Conservation (phyloP, 2,329 filamentous ascomycete genomes). For the Fusarium buharicum region DNA sequence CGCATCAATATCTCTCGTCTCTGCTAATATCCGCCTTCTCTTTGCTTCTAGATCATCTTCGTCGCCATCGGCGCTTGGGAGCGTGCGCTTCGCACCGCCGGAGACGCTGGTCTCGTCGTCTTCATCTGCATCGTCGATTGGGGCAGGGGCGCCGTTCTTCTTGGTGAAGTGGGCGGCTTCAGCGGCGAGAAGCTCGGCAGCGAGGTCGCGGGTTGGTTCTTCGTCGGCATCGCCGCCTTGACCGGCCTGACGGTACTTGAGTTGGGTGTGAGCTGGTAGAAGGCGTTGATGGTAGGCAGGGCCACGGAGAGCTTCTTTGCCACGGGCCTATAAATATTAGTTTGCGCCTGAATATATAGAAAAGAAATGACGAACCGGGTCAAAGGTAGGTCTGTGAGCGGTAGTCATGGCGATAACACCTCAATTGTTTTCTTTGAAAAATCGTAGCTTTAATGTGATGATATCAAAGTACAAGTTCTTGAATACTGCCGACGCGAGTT, state of each 20-base stretch:
- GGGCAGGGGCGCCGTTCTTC: slow-evolving; percentile 67
- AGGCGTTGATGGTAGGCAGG: slow-evolving; percentile 96
- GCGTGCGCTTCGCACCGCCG: slow-evolving; percentile 69
- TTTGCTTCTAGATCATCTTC: slow-evolving; percentile 81
- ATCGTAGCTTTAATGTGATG: slow-evolving; percentile 3
- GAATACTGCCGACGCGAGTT: slow-evolving; percentile 4
- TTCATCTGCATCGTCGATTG: slow-evolving; percentile 61
- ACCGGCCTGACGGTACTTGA: slow-evolving; percentile 88
- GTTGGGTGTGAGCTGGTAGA: slow-evolving; percentile 89
- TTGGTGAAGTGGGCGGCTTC: slow-evolving; percentile 90
- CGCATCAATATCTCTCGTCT: slow-evolving; percentile 88
- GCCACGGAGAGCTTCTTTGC: slow-evolving; percentile 93
- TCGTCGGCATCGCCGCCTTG: slow-evolving; percentile 83
- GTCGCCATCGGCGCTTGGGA: slow-evolving; percentile 35
- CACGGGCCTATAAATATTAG: slow-evolving; percentile 72
- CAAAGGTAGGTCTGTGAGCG: slow-evolving; percentile 90
- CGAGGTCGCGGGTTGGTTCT: slow-evolving; percentile 79
- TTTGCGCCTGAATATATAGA: slow-evolving; percentile 3
- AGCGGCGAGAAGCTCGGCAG: slow-evolving; percentile 87
- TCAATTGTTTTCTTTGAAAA: slow-evolving; percentile 1
- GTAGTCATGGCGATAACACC: slow-evolving; percentile 64
- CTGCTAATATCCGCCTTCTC: slow-evolving; percentile 85
- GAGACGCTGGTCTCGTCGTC: slow-evolving; percentile 53
- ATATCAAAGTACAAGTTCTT: slow-evolving; percentile 2
- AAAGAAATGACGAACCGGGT: slow-evolving; percentile 71